phyloP scores from a whole-genome alignment of 2,329 filamentous ascomycete genomes.

The Stachybotrys chlorohalonatus region DNA sequence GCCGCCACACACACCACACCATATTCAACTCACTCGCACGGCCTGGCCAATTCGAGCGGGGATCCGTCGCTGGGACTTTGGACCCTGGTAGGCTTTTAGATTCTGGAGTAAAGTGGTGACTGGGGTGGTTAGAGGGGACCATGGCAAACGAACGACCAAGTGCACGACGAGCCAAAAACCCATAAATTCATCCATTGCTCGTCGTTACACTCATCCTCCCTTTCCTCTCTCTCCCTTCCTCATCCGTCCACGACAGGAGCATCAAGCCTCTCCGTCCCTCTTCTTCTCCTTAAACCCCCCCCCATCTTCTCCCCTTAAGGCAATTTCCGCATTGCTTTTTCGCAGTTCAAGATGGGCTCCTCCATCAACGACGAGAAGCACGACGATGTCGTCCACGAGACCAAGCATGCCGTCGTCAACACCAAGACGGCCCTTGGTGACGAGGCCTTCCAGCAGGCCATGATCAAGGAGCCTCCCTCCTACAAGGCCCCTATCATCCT shows the following conservation, averaged over 20 bases:
- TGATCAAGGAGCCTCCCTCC: constrained; percentile 18
- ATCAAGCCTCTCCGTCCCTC: not conserved
- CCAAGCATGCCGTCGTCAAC: constrained; percentile 2
- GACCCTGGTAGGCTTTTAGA: not conserved
- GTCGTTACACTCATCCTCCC: not conserved
- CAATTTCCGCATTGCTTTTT: no score
- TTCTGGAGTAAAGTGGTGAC: not conserved
- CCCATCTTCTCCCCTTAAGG: not conserved
- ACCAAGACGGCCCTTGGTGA: constrained; percentile 15
- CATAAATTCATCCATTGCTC: not conserved
- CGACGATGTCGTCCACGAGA: not conserved
- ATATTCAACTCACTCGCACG: no score
- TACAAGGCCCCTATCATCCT: constrained; percentile 9
- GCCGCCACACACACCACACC: not conserved
- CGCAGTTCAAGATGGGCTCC: not conserved
- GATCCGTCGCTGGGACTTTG: not conserved
- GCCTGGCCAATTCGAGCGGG: not conserved
- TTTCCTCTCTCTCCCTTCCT: not conserved
- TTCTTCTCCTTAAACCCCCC: not conserved
- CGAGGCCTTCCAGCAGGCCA: constrained; percentile 16
- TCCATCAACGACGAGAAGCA: not conserved
- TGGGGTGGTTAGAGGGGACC: not conserved
- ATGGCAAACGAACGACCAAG: not conserved
- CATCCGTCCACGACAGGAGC: not conserved
- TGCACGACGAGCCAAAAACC: not conserved